Base-by-base conservation (phyloP, 257 asterid species). In the Linderniella brevidens region DNA sequence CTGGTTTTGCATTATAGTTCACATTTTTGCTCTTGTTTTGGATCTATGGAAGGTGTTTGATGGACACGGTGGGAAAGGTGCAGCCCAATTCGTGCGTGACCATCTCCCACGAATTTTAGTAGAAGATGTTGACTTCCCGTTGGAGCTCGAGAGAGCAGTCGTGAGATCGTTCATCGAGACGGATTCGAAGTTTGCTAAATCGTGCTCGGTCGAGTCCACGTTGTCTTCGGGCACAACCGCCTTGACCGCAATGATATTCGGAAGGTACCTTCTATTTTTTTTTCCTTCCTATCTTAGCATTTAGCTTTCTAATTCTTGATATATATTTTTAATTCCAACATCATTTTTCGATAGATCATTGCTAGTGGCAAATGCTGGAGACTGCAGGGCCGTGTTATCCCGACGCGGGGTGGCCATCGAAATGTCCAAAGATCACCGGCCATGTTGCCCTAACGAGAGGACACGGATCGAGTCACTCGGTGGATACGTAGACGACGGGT, bases 291-390 rank as follows among this genome's bases (percentile, higher is more conserved):
- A 25, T 25, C 32, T 25, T 25, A 25, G 6, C 32, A 25, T 25
- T 25, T 25, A 2, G 6, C 32, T 25, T 6, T n/a, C n/a, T n/a
- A n/a, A n/a, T n/a, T n/a, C n/a, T n/a, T n/a, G n/a, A n/a, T n/a
- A n/a, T n/a, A n/a, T n/a, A n/a, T n/a, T n/a, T n/a, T n/a, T n/a
- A n/a, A n/a, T n/a, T n/a, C n/a, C n/a, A n/a, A n/a, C n/a, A n/a
- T n/a, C n/a, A n/a, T n/a, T n/a, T n/a, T n/a, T 25, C 32, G 32
- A 35, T 77, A 86, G 96, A 58, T 82, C 96, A 60, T 60, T 86
- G 58, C 92, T 86, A 9, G 94, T 86, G 17, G 96, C 94, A 41
- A 86, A 86, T 62, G 96, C 86, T 18, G 96, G 96, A 59, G 96
- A 86, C 37, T 86, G 93, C 53, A 63, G 96, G 52, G 96, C 96